Conservation (phyloP, 257 asterid species). For the Eustoma russellianum region DNA sequence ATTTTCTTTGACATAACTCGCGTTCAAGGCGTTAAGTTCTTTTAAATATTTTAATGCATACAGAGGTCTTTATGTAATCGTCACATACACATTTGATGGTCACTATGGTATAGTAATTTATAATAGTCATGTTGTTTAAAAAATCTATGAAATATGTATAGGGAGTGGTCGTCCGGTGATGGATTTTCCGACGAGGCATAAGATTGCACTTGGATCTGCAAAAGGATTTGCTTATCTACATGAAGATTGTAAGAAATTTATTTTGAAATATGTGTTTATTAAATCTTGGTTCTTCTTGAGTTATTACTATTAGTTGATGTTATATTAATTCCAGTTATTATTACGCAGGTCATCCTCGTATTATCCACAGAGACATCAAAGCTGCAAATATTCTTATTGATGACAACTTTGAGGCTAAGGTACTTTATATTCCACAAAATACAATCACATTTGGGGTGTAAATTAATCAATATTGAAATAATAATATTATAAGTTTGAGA, state of each 20-base stretch:
- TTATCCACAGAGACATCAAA: slow-evolving; percentile 84
- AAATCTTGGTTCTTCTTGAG: too few species aligned
- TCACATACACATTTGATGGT: too few species aligned
- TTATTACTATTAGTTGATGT: too few species aligned
- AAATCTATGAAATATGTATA: slow-evolving; percentile 3
- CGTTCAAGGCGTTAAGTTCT: neutral
- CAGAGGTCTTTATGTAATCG: too few species aligned
- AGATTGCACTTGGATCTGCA: slow-evolving; percentile 77
- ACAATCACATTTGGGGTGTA: neutral
- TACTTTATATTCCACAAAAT: slow-evolving; percentile 3
- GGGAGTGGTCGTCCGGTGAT: slow-evolving; percentile 54
- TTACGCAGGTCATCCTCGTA: slow-evolving; percentile 79
- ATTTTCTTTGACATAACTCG: neutral
- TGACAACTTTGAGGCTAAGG: slow-evolving; percentile 67
- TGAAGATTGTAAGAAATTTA: slow-evolving; percentile 56
- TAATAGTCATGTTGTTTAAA: too few species aligned
- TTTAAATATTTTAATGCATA: neutral
- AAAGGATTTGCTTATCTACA: slow-evolving; percentile 91
- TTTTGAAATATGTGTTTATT: too few species aligned
- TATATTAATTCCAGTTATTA: too few species aligned
- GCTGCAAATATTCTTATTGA: slow-evolving; percentile 76
- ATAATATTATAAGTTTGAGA: neutral
- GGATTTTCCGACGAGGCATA: slow-evolving; percentile 66
- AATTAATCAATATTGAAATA: neutral
- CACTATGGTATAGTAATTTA: too few species aligned